phyloP scores from a whole-genome alignment of 495 filamentous ascomycete genomes.

The Aspergillus coremiiformis region DNA sequence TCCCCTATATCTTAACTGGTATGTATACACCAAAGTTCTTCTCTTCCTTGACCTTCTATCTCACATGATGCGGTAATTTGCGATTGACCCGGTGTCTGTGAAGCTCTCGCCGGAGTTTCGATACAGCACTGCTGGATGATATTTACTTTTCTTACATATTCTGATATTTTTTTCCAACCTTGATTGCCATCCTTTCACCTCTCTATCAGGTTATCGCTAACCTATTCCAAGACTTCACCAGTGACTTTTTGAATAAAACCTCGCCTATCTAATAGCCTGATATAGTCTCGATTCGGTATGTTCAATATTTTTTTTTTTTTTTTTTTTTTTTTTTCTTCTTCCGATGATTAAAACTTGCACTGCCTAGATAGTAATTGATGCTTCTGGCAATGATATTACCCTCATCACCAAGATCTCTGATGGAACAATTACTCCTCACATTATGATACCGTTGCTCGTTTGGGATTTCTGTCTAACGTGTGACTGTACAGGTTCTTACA shows the following conservation, averaged over 20 bases:
- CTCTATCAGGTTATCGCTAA: constrained; percentile 19
- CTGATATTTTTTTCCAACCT: constrained; percentile 50
- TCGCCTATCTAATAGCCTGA: not conserved
- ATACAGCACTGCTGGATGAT: constrained; percentile 69
- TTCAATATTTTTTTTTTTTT: not conserved
- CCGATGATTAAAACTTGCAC: constrained; percentile 67
- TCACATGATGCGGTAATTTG: constrained; percentile 95
- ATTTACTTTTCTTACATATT: constrained; percentile 98
- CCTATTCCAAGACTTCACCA: constrained; percentile 18
- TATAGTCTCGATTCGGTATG: constrained; percentile 11
- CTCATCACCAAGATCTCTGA: constrained; percentile 86
- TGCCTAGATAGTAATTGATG: constrained; percentile 85
- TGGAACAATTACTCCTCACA: constrained; percentile 25
- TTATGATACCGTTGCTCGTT: constrained; percentile 15
- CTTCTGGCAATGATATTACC: constrained; percentile 57
- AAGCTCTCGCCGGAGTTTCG: constrained; percentile 78
- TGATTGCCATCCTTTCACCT: constrained; percentile 12
- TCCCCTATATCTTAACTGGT: constrained; percentile 14
- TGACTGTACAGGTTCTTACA: constrained; percentile 3
- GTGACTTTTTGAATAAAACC: not conserved
- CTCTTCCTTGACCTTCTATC: not conserved
- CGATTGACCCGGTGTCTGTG: constrained; percentile 81
- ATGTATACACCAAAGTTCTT: constrained; percentile 10
- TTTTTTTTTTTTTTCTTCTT: constrained; percentile 16
- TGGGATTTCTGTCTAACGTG: constrained; percentile 24